Conservation (phyloP, 2,329 filamentous ascomycete genomes). For the Torrubiellomyces zombiae region DNA sequence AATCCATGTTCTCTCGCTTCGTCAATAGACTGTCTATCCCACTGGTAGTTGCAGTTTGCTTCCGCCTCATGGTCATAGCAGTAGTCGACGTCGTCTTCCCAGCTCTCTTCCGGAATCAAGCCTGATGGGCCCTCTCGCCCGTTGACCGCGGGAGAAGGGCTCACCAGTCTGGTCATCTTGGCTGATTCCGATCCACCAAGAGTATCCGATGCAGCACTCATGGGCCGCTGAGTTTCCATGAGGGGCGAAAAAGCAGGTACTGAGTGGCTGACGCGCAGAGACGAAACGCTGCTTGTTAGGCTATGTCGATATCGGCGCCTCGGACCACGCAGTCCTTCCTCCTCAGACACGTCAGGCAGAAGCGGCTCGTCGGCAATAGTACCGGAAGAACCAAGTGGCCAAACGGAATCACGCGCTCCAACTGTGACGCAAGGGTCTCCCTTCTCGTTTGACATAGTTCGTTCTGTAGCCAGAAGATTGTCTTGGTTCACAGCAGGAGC, state of each 20-base stretch:
- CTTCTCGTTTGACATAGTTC: conserved; percentile 4
- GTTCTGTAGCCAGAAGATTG: too few species aligned
- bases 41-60: conserved; percentile 49
- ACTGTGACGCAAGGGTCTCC: conserved; percentile 23
- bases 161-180: too few species aligned
- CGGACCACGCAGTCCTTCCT: conserved; percentile 34
- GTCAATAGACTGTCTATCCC: conserved; percentile 42
- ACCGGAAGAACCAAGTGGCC: conserved; percentile 17
- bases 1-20: conserved; percentile 11
- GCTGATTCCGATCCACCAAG: conserved; percentile 22
- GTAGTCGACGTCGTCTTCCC: conserved; percentile 57
- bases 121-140: conserved; percentile 12
- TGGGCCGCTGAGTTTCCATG: conserved; percentile 20
- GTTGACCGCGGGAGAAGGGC: too few species aligned
- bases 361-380: conserved; percentile 21
- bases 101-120: conserved; percentile 29
- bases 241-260: conserved; percentile 36
- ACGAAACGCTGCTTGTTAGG: conserved; percentile 30
- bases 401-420: conserved; percentile 24
- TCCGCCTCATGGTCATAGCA: conserved; percentile 54
- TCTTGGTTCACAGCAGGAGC: too few species aligned
- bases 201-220: conserved; percentile 35
- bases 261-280: conserved; percentile 37
- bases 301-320: conserved; percentile 24
- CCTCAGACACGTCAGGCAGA: conserved; percentile 44